These are phyloP conservation scores for Xylaria sp. DNA, from an alignment of 2,329 filamentous ascomycete genomes.

Conservation along the genomic window DNA sequence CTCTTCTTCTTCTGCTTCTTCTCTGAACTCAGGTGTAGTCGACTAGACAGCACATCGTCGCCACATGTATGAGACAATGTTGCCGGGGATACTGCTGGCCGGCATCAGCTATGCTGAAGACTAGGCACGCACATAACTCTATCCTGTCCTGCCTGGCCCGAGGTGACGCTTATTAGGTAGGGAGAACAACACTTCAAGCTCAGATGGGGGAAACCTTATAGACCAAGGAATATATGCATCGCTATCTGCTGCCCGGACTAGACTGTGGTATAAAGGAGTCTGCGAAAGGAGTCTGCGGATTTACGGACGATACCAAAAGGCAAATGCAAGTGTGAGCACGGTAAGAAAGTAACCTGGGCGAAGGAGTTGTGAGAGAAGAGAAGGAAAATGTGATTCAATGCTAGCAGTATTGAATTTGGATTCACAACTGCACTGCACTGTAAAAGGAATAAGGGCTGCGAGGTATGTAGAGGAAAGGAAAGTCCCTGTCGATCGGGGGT, in stretches of 20 bases:
- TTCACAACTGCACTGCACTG: neutral
- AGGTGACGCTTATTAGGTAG: neutral
- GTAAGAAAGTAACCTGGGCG: too few species aligned
- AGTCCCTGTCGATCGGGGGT: neutral
- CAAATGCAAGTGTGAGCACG: neutral
- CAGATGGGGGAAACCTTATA: neutral
- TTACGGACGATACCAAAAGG: neutral
- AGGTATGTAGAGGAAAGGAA: neutral
- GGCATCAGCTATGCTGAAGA: slow-evolving; percentile 5
- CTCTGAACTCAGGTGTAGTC: slow-evolving; percentile 12
- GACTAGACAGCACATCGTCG: slow-evolving; percentile 26
- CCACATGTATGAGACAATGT: neutral
- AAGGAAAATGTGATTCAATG: too few species aligned
- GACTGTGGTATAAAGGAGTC: too few species aligned
- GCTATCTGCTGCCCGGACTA: too few species aligned
- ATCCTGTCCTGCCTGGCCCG: neutral
- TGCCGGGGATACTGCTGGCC: slow-evolving; percentile 4
- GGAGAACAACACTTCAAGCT: too few species aligned
- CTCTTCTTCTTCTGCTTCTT: slow-evolving; percentile 22
- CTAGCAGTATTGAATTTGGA: too few species aligned
- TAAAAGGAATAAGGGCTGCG: too few species aligned
- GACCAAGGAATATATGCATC: too few species aligned
- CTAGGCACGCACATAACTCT: neutral
- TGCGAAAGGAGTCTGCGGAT: too few species aligned
- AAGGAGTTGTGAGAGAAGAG: too few species aligned